Base-by-base conservation (phyloP, 2,329 filamentous ascomycete species). In the Penicillium concentricum region DNA sequence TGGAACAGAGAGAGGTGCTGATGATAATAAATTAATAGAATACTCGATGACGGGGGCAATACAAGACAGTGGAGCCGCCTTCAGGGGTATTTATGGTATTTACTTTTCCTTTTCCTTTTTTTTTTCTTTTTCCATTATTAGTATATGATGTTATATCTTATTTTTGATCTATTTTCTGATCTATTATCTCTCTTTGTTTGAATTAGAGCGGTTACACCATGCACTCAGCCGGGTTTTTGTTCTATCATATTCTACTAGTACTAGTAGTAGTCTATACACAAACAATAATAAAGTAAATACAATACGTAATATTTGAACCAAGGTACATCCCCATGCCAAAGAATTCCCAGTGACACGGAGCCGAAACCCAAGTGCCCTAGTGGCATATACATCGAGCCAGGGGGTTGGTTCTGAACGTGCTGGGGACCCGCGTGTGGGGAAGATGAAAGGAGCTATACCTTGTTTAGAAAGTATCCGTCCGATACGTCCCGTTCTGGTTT, bases 391-490 rank as follows among this genome's bases (percentile, higher is more conserved):
- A 42, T 54, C 20, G 49, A 22, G 42, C 54, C 56, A 57, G 51
- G 60, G 60, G 58, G 42, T 42, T 53, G 43, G 41, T 44, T 38
- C 55, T 57, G 61, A 63, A 61, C 59, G 59, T 59, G 62, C 51
- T 57, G 46, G 56, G 43, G 42, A 48, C 51, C 51, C 37, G 39
- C 39, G 39, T 49, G 50, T 54, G 59, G 57, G 46, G 57, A 32
- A 32, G 28, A 34, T 1, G 10, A 2, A 22, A 37, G 15, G 24
- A 16, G 5, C 52, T 43, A 55, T 42, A 4, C 52, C 30, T 2
- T 15, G 2, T 24, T 20, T 1, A 24, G 38, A 3, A 37, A 37
- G 24, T 43, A 55, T 55, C 38, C 18, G 46, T 54, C 51, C 44
- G 44, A 34, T 51, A 51, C 49, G 43, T 26, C 44, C 53, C 41